Base-by-base conservation (phyloP, 345 rosid species). In the Streptanthus diversifolius region DNA sequence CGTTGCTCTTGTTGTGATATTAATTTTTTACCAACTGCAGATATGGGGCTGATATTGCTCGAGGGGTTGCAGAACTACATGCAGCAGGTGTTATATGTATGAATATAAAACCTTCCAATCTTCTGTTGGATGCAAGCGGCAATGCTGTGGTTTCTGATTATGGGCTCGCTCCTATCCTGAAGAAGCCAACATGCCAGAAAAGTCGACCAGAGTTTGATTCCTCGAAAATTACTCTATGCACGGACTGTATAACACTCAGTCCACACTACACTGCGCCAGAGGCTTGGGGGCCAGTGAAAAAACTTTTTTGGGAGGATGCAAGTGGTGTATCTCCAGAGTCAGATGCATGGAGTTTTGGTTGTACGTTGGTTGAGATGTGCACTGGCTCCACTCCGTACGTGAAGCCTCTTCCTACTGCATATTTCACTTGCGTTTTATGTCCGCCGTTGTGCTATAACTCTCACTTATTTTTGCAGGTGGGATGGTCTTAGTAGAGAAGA, bases 271-370 rank as follows among this genome's bases (percentile, higher is more conserved):
- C 93, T 59, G 95, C 99, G 30, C 97, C 99, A 40, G 99, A 91
- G 87, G 97, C 90, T 63, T 95, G 97, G 99, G 99, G 88, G 77
- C 99, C 99, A 1, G 93, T 87, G 49, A 95, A 87, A 83, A 93
- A 93, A 81, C 81, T 88, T 39, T 93, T 95, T 78, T 91, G 97
- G 96, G 97, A 90, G 77, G 99, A 90, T 77, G 91, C 90, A 57
- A 83, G 86, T 29, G 97, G 92, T 65, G 88, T 91, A 79, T 91
- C 95, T 43, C 82, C 82, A 29, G 96, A 91, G 71, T 91, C 99
- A 22, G 99, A 95, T 86, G 96, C 99, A 44, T 95, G 97, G 99
- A 91, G 97, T 83, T 95, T 95, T 81, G 97, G 97, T 71, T 95
- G 99, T 77, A 90, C 99, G 40, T 82, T 95, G 83, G 96, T 95